phyloP scores from a whole-genome alignment of 129 eudicot genomes.

The Pseudognaphalium luteoalbum region DNA sequence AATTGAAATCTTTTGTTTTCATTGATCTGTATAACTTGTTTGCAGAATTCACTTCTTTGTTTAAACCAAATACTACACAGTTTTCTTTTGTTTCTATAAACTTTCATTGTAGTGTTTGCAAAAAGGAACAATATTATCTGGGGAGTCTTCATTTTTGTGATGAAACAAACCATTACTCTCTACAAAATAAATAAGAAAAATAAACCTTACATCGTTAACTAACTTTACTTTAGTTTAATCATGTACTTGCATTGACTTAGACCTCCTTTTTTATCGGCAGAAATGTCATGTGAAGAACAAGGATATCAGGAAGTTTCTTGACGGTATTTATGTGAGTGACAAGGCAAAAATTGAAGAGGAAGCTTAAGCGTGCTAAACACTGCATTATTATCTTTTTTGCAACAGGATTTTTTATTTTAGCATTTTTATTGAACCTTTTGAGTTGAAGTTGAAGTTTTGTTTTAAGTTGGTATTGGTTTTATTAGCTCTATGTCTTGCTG shows the following conservation, averaged over 20 bases:
- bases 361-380: background rate
- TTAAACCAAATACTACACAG: background rate
- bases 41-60: background rate
- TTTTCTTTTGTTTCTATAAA: background rate
- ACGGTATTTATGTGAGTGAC: constrained; percentile 35
- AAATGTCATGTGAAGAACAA: constrained; percentile 31
- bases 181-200: no score
- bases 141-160: background rate
- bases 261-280: background rate
- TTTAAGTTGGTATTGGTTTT: background rate
- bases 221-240: no score
- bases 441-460: background rate
- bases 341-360: constrained; percentile 8
- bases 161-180: background rate
- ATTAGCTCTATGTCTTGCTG: background rate
- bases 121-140: background rate
- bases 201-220: no score
- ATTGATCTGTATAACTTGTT: background rate
- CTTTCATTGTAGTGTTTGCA: background rate
- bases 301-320: constrained; percentile 58
- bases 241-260: background rate
- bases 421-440: background rate
- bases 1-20: background rate
- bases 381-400: background rate
- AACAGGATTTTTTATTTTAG: background rate